Evolutionary conservation across 768 basidiomycete species (phyloP).

Genomic region (Calocybe indica): DNA sequence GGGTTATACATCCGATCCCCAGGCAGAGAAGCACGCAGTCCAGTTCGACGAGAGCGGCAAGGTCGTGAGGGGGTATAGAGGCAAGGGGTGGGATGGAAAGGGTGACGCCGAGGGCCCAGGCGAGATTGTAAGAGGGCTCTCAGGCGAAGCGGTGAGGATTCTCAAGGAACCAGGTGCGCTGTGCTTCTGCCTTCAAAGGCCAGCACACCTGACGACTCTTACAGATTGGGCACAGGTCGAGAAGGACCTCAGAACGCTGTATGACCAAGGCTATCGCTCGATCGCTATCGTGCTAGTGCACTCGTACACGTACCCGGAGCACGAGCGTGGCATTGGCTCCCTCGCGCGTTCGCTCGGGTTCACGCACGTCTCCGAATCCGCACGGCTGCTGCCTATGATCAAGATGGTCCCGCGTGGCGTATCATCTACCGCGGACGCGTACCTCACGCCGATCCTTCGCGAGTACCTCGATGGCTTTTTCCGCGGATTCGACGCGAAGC

Average conservation of each 20-base stretch:
- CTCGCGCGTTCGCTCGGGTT: constrained; percentile 84
- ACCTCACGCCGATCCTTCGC: constrained; percentile 83
- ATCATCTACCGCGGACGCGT: constrained; percentile 92
- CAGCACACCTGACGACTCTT: constrained; percentile 4
- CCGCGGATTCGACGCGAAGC: constrained; percentile 72
- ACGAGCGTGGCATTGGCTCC: constrained; percentile 68
- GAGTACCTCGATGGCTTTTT: constrained; percentile 92
- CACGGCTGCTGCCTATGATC: constrained; percentile 88
- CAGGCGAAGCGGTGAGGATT: constrained; percentile 86
- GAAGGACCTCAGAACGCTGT: constrained; percentile 61
- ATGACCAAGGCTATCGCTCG: constrained; percentile 79
- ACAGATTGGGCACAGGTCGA: constrained; percentile 50
- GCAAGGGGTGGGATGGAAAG: constrained; percentile 68
- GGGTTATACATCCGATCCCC: constrained; percentile 87
- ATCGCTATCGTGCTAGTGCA: constrained; percentile 88
- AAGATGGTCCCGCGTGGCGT: constrained; percentile 92
- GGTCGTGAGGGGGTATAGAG: constrained; percentile 62
- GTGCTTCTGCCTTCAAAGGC: not conserved
- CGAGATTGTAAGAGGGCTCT: constrained; percentile 73
- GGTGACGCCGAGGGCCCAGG: constrained; percentile 76
- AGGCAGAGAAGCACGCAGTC: constrained; percentile 68
- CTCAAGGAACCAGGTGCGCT: constrained; percentile 61
- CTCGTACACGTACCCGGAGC: constrained; percentile 87
- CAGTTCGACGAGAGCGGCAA: constrained; percentile 72
- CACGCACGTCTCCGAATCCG: constrained; percentile 82